A percentile compares a stretch with the other conserved stretches of the same genome.
Conservation (phyloP, 106 monocot genomes). For the Apostasia ramifera region DNA sequence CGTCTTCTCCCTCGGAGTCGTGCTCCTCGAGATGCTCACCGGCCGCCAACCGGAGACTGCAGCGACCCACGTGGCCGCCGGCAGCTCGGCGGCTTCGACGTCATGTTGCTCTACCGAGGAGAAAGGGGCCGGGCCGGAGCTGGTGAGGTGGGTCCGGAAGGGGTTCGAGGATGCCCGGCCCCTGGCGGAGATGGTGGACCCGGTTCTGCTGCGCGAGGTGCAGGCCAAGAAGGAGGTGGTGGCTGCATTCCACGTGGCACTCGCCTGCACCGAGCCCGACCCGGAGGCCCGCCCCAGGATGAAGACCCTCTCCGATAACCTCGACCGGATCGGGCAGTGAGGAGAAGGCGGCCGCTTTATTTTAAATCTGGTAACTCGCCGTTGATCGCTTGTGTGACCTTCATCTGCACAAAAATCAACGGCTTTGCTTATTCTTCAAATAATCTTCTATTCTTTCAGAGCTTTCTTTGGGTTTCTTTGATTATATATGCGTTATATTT, state of each 20-base stretch:
- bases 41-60: slow-evolving; percentile 41
- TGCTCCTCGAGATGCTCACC: slow-evolving; percentile 72
- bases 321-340: slow-evolving; percentile 39
- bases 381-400: neutral
- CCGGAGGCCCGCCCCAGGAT: slow-evolving; percentile 72
- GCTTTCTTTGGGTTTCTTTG: too few relatives aligned
- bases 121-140: slow-evolving; percentile 19
- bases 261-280: slow-evolving; percentile 70
- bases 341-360: neutral
- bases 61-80: neutral
- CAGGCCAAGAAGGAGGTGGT: slow-evolving; percentile 51
- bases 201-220: slow-evolving; percentile 27
- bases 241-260: slow-evolving; percentile 46
- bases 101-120: slow-evolving; percentile 9
- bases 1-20: slow-evolving; percentile 75
- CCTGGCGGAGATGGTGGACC: slow-evolving; percentile 63
- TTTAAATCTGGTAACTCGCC: neutral
- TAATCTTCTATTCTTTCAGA: too few relatives aligned
- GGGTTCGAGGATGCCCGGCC: slow-evolving; percentile 54
- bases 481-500: too few relatives aligned
- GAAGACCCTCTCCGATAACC: slow-evolving; percentile 61
- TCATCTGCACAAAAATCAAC: too few relatives aligned
- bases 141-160: slow-evolving; percentile 69
- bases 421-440: too few relatives aligned
- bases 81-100: slow-evolving; percentile 13